Evolutionary conservation across 2,329 filamentous ascomycete genomes (phyloP).

Genomic region (Botrytis deweyae): DNA sequence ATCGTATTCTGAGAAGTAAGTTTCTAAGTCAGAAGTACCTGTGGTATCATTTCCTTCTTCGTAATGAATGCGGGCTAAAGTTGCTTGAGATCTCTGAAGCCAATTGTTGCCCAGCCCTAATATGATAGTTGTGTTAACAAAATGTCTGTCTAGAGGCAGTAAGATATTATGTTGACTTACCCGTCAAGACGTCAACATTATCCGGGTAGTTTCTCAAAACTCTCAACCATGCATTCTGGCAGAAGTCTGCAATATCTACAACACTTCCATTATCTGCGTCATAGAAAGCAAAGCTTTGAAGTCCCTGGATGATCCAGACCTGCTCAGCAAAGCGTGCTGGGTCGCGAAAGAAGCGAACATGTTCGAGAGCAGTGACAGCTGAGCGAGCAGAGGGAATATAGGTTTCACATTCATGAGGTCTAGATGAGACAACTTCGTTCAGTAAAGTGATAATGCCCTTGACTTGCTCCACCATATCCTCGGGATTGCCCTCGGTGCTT

Average conservation of each 20-base stretch:
- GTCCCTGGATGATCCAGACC: conserved; percentile 44
- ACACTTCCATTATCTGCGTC: conserved; percentile 49
- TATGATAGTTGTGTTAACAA: background rate
- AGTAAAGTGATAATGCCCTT: conserved; percentile 35
- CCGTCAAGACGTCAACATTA: conserved; percentile 45
- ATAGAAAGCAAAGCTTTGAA: conserved; percentile 51
- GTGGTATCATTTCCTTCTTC: conserved; percentile 42
- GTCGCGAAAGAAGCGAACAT: conserved; percentile 42
- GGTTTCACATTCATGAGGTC: conserved; percentile 36
- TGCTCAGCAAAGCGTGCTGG: conserved; percentile 42
- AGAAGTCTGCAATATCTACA: conserved; percentile 50
- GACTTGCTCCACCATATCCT: conserved; percentile 35
- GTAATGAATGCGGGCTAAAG: conserved; percentile 48
- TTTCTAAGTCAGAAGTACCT: conserved; percentile 28
- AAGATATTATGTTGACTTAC: conserved; percentile 36
- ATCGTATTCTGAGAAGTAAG: background rate
- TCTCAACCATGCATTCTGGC: conserved; percentile 47
- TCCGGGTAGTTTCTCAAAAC: conserved; percentile 47
- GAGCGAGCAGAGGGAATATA: conserved; percentile 43
- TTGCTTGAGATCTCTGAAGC: conserved; percentile 51
- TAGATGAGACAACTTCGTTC: conserved; percentile 33
- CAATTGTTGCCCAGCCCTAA: conserved; percentile 51
- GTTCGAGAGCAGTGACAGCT: conserved; percentile 43
- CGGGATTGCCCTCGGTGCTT: conserved; percentile 24
- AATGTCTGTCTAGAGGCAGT: background rate